phyloP scores from a whole-genome alignment of 495 filamentous ascomycete genomes.

The Echria macrotheca region DNA sequence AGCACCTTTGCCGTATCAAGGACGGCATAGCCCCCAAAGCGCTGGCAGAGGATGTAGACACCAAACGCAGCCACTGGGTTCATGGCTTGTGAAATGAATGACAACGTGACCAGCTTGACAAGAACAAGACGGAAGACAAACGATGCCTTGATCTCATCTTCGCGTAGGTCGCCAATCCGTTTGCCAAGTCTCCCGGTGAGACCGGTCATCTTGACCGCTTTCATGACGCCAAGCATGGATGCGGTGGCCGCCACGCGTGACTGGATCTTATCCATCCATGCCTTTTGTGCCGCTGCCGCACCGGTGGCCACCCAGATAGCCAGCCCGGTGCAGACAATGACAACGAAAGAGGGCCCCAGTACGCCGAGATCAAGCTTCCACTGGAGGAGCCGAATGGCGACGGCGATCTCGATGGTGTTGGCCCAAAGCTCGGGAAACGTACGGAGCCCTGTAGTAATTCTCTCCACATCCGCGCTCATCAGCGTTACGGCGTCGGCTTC shows the following conservation, averaged over 20 bases:
- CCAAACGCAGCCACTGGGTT: too few species aligned
- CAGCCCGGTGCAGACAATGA: slow-evolving; percentile 17
- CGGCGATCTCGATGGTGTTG: slow-evolving; percentile 43
- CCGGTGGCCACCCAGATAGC: neutral
- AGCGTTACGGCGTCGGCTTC: slow-evolving; percentile 50
- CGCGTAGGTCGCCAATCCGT: too few species aligned
- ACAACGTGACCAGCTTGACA: too few species aligned
- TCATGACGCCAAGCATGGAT: slow-evolving; percentile 34
- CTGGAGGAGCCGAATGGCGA: slow-evolving; percentile 50
- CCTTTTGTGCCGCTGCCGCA: slow-evolving; percentile 14
- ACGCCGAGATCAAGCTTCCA: slow-evolving; percentile 42
- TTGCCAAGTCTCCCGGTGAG: too few species aligned
- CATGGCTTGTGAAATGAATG: too few species aligned
- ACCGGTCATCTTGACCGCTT: slow-evolving; percentile 38
- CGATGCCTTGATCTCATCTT: too few species aligned
- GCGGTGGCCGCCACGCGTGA: slow-evolving; percentile 27
- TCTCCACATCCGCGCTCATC: slow-evolving; percentile 44
- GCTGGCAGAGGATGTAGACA: too few species aligned
- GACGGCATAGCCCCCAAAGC: too few species aligned
- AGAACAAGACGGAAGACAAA: too few species aligned
- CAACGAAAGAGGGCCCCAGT: slow-evolving; percentile 45
- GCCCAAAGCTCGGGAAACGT: slow-evolving; percentile 34
- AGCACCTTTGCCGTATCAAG: too few species aligned
- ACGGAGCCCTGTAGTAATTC: slow-evolving; percentile 8
- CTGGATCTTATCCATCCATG: slow-evolving; percentile 36